phyloP scores from a whole-genome alignment of 169 alveolate genomes.

The Plasmodium sp. region DNA sequence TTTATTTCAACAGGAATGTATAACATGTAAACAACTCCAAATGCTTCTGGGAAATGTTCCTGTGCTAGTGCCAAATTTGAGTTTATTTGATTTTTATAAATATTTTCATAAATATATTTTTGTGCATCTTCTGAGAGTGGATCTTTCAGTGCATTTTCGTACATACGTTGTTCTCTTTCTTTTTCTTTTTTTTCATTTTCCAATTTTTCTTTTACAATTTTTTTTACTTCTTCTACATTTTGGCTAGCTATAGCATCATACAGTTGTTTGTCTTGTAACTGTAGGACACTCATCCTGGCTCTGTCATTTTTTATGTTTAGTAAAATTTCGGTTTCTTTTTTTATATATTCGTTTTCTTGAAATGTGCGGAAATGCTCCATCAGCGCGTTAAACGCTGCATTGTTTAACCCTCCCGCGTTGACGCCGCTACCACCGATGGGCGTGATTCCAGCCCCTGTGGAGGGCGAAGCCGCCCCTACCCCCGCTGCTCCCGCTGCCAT shows the following conservation, averaged over 20 bases:
- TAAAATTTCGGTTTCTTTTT: conserved; percentile 47
- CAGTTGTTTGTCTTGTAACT: conserved; percentile 30
- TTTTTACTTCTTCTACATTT: conserved; percentile 50
- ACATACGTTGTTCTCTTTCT: conserved; percentile 75
- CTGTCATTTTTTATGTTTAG: conserved; percentile 45
- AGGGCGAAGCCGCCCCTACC: background rate
- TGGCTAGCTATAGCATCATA: conserved; percentile 54
- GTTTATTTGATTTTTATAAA: conserved; percentile 87
- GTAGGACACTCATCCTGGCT: conserved; percentile 16
- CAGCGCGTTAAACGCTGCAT: conserved; percentile 13
- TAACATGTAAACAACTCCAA: conserved; percentile 91
- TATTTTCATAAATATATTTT: conserved; percentile 89
- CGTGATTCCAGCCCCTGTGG: background rate
- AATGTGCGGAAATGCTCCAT: conserved; percentile 27
- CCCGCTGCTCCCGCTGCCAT: background rate
- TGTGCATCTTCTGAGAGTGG: conserved; percentile 93
- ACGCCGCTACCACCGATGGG: background rate
- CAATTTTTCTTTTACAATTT: conserved; percentile 51
- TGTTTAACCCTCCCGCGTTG: background rate
- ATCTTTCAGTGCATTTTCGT: conserved; percentile 78
- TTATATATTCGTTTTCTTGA: conserved; percentile 64
- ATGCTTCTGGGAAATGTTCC: conserved; percentile 85
- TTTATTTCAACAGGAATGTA: conserved; percentile 92
- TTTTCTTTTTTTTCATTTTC: conserved; percentile 64
- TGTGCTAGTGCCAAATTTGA: conserved; percentile 88